Percentiles rank a stretch among this genome's conserved stretches.
These are phyloP conservation scores for Sedum album DNA, from an alignment of 164 flowering plant species.

Conservation along the genomic window DNA sequence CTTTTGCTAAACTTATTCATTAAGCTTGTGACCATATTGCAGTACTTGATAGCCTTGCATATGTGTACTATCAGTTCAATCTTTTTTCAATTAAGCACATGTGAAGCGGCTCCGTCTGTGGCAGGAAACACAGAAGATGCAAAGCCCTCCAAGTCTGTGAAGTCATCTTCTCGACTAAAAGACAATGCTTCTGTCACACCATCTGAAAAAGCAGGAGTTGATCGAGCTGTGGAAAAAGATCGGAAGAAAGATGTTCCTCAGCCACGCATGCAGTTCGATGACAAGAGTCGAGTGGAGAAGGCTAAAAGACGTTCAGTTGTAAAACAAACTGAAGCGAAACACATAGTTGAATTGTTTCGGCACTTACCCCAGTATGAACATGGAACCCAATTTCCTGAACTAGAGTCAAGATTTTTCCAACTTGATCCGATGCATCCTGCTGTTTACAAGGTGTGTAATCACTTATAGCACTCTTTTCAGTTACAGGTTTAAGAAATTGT, in stretches of 20 bases:
- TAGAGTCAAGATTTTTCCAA: conserved; percentile 76
- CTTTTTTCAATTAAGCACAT: conserved; percentile 24
- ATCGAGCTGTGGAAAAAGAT: conserved; percentile 66
- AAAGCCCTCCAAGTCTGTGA: conserved; percentile 43
- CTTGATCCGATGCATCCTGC: conserved; percentile 88
- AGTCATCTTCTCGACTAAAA: conserved; percentile 41
- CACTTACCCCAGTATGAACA: conserved; percentile 84
- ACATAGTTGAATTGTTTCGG: conserved; percentile 58
- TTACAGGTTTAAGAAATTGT: background rate
- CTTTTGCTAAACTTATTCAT: too few relatives aligned
- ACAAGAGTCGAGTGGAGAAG: conserved; percentile 75
- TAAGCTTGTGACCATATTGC: too few relatives aligned
- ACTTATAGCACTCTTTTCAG: background rate
- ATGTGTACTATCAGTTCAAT: background rate
- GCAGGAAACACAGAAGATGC: conserved; percentile 23
- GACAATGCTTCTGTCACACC: conserved; percentile 33
- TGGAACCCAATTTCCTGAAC: conserved; percentile 85
- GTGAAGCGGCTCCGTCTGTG: conserved; percentile 32
- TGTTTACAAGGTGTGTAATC: conserved; percentile 70
- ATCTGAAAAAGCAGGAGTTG: conserved; percentile 55
- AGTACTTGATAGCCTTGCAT: too few relatives aligned
- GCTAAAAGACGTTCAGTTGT: conserved; percentile 86
- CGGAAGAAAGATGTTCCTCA: conserved; percentile 77
- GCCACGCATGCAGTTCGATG: conserved; percentile 79
- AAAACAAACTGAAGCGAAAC: conserved; percentile 76